phyloP scores from a whole-genome alignment of 148 eudicot species.

The Vaccinium darrowii region DNA sequence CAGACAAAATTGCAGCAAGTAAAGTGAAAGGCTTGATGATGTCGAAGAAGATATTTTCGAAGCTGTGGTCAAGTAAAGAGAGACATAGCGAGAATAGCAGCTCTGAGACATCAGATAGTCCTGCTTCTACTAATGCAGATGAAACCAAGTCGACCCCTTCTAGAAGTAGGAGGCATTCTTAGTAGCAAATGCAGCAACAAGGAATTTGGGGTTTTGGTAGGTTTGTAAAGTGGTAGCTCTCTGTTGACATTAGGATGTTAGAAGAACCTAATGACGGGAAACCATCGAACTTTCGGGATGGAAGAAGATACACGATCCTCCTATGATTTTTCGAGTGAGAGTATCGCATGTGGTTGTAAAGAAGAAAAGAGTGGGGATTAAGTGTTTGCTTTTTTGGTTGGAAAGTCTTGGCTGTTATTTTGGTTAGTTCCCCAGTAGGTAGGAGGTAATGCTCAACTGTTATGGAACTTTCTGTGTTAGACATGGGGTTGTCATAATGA shows the following conservation, averaged over 20 bases:
- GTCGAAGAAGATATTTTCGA: conserved; percentile 72
- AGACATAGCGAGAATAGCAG: conserved; percentile 72
- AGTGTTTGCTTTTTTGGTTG: neutral
- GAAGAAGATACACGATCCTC: neutral
- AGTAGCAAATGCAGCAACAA: neutral
- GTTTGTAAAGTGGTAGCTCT: conserved; percentile 8
- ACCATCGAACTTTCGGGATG: neutral
- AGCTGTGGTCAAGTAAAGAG: conserved; percentile 73
- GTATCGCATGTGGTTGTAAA: neutral
- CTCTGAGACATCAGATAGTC: conserved; percentile 87
- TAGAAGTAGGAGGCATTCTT: conserved; percentile 52
- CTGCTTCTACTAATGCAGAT: conserved; percentile 64
- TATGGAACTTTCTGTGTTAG: neutral
- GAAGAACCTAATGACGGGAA: conserved; percentile 14
- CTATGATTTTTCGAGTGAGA: neutral
- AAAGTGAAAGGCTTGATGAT: conserved; percentile 52
- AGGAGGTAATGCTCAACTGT: neutral
- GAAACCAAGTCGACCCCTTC: conserved; percentile 71
- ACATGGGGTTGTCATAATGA: neutral
- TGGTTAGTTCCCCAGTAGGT: neutral
- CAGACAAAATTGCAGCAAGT: conserved; percentile 37
- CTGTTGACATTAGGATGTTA: conserved; percentile 19
- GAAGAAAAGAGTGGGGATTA: neutral
- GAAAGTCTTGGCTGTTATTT: neutral
- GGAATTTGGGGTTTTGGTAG: neutral